phyloP scores from a whole-genome alignment of 345 rosid species.

The Pseudoturritis turrita region DNA sequence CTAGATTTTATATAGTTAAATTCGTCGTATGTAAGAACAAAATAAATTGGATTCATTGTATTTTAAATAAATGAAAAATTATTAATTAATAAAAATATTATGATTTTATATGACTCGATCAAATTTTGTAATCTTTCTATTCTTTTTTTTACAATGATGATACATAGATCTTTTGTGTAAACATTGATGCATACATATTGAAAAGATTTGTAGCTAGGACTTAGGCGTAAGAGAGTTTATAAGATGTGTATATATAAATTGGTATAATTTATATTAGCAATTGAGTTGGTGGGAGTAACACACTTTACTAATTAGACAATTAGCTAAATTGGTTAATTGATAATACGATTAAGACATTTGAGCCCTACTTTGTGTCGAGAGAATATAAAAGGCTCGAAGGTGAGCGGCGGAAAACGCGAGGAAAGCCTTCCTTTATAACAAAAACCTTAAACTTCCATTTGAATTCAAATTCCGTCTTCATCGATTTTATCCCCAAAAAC shows the following conservation, averaged over 20 bases:
- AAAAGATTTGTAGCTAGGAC: too few species aligned
- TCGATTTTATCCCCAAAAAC: slow-evolving; percentile 11
- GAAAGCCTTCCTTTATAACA: slow-evolving; percentile 30
- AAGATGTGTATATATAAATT: not conserved
- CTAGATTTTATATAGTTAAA: too few species aligned
- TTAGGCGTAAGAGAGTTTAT: not conserved
- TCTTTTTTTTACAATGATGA: too few species aligned
- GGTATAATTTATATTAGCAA: not conserved
- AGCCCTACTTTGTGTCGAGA: slow-evolving; percentile 10
- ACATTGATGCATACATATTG: not conserved
- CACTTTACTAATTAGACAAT: not conserved
- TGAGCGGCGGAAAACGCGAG: slow-evolving; percentile 34
- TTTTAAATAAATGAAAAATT: too few species aligned
- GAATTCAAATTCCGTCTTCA: slow-evolving; percentile 27
- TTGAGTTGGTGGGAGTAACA: not conserved
- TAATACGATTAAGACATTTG: not conserved
- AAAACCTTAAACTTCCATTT: slow-evolving; percentile 14
- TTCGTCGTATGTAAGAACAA: too few species aligned
- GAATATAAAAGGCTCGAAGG: slow-evolving; percentile 25
- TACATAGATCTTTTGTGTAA: too few species aligned
- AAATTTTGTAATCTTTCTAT: too few species aligned
- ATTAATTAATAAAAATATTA: too few species aligned
- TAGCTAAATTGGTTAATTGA: not conserved
- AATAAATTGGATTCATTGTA: too few species aligned
- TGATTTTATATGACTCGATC: too few species aligned